Conservation (phyloP, 2,329 filamentous ascomycete species). For the Claviceps quebecensis region DNA sequence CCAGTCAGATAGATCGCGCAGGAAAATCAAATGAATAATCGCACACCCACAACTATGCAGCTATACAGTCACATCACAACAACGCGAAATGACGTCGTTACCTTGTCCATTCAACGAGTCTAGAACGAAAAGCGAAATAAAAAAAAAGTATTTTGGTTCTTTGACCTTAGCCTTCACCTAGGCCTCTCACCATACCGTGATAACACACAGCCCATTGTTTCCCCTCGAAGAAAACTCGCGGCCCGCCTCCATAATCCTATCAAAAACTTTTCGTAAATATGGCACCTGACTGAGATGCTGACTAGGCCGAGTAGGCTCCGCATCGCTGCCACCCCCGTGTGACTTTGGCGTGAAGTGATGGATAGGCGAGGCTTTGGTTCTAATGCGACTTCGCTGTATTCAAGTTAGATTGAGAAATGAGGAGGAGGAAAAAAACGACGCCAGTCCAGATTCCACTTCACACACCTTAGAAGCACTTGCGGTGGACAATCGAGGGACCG, state of each 20-base stretch:
- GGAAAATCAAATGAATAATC: neutral
- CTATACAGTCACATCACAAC: neutral
- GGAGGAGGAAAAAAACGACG: neutral
- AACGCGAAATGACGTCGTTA: neutral
- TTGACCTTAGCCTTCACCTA: conserved; percentile 40
- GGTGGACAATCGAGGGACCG: conserved; percentile 97
- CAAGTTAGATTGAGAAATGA: neutral
- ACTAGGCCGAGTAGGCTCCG: conserved; percentile 30
- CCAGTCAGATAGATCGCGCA: neutral
- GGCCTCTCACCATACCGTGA: conserved; percentile 35
- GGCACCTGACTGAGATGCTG: conserved; percentile 36
- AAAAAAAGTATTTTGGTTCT: conserved; percentile 39
- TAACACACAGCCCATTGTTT: conserved; percentile 35
- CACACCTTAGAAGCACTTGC: conserved; percentile 98
- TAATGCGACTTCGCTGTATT: conserved; percentile 16
- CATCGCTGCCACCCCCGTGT: conserved; percentile 30
- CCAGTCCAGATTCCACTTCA: neutral
- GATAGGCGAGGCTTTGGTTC: conserved; percentile 21
- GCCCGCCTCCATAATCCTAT: conserved; percentile 38
- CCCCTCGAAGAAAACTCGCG: conserved; percentile 31
- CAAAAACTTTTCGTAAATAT: conserved; percentile 45
- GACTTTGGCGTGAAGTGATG: conserved; percentile 25
- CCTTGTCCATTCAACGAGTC: conserved; percentile 13
- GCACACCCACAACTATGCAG: neutral
- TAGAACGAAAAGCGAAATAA: conserved; percentile 22